These are phyloP conservation scores for Aspergillus niger DNA, from an alignment of 2,329 filamentous ascomycete genomes.

Conservation along the genomic window DNA sequence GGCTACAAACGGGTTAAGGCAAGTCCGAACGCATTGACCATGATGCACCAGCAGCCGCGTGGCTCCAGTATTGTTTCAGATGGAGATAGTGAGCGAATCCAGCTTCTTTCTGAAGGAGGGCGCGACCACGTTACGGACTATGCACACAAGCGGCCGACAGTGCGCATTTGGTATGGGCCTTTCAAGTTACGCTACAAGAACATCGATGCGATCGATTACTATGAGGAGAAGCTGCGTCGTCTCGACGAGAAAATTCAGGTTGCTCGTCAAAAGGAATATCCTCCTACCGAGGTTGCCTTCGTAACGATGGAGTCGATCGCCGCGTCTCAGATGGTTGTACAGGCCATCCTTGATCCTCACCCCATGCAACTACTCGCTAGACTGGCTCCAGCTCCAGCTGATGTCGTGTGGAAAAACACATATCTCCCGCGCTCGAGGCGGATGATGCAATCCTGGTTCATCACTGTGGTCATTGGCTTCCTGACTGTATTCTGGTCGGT, in stretches of 20 bases:
- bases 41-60: conserved; percentile 53
- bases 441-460: conserved; percentile 75
- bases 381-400: conserved; percentile 80
- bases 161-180: conserved; percentile 76
- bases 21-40: conserved; percentile 47
- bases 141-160: conserved; percentile 61
- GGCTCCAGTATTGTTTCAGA: conserved; percentile 28
- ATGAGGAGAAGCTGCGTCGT: conserved; percentile 77
- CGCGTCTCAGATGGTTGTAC: conserved; percentile 90
- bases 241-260: conserved; percentile 73
- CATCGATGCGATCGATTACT: conserved; percentile 92
- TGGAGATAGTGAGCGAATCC: conserved; percentile 60
- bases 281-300: conserved; percentile 81
- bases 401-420: conserved; percentile 94
- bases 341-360: conserved; percentile 87
- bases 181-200: conserved; percentile 70
- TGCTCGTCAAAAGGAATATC: conserved; percentile 74
- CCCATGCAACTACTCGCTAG: conserved; percentile 84
- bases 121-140: conserved; percentile 49
- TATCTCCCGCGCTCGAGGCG: conserved; percentile 75
- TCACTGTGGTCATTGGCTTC: conserved; percentile 79
- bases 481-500: conserved; percentile 87
- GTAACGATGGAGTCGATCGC: conserved; percentile 97
- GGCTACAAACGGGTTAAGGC: conserved; percentile 57
- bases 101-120: conserved; percentile 56